phyloP scores from a whole-genome alignment of 371 early-diverging fungal species.

The Nematocida sp. region DNA sequence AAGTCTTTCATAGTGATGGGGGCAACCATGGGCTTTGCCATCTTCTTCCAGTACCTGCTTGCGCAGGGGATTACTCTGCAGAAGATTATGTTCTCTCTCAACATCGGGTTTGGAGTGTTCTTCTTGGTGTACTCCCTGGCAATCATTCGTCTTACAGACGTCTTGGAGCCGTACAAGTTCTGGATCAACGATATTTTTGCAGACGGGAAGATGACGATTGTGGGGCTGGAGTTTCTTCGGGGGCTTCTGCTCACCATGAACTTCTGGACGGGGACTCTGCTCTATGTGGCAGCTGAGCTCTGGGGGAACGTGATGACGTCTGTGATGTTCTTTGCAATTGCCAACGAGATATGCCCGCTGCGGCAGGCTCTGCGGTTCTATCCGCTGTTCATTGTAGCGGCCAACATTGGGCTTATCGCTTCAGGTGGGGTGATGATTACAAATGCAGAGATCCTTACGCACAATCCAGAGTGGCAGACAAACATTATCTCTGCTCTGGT shows the following conservation, averaged over 20 bases:
- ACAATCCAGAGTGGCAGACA: slow-evolving; percentile 30
- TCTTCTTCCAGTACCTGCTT: slow-evolving; percentile 60
- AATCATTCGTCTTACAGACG: slow-evolving; percentile 56
- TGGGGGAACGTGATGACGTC: slow-evolving; percentile 64
- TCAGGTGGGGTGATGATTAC: slow-evolving; percentile 51
- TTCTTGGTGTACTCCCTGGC: slow-evolving; percentile 57
- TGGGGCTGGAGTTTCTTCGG: slow-evolving; percentile 49
- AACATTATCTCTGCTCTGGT: slow-evolving; percentile 32
- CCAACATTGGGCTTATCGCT: slow-evolving; percentile 60
- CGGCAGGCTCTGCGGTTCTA: slow-evolving; percentile 63
- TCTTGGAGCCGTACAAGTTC: slow-evolving; percentile 54
- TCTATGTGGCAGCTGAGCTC: slow-evolving; percentile 63
- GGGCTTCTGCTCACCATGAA: slow-evolving; percentile 59
- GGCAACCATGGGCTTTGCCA: slow-evolving; percentile 52
- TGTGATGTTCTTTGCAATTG: slow-evolving; percentile 62
- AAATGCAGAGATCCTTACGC: slow-evolving; percentile 37
- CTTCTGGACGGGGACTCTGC: slow-evolving; percentile 62
- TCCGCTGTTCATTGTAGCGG: slow-evolving; percentile 61
- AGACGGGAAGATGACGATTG: slow-evolving; percentile 54
- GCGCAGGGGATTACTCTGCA: slow-evolving; percentile 45
- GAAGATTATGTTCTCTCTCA: slow-evolving; percentile 57
- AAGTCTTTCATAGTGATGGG: slow-evolving; percentile 63
- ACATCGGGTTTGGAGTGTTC: slow-evolving; percentile 54
- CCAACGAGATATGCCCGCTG: slow-evolving; percentile 63
- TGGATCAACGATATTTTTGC: slow-evolving; percentile 56